Evolutionary conservation across 345 rosid genomes (phyloP).

Genomic region (Linum tenue): DNA sequence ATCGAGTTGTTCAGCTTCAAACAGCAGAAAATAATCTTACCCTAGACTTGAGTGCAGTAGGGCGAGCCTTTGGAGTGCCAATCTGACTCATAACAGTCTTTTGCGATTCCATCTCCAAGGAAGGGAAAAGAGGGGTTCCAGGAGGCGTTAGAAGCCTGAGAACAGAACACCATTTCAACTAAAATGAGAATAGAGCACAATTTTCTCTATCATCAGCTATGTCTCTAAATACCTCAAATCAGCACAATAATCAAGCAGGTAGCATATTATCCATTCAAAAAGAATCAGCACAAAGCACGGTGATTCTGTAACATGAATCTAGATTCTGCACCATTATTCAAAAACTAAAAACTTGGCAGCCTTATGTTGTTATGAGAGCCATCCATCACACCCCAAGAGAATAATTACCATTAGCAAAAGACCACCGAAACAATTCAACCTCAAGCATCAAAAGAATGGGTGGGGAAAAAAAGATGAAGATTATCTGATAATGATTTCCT

Average conservation of each 20-base stretch:
- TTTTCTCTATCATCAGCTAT: too few relatives aligned
- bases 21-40: conserved; percentile 37
- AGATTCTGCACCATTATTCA: too few relatives aligned
- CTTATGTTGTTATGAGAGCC: too few relatives aligned
- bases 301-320: background rate
- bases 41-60: conserved; percentile 60
- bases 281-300: background rate
- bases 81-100: conserved; percentile 63
- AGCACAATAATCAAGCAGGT: background rate
- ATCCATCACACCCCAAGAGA: too few relatives aligned
- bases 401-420: too few relatives aligned
- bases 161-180: conserved; percentile 12
- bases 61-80: conserved; percentile 53
- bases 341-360: too few relatives aligned
- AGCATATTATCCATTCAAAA: too few relatives aligned
- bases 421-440: too few relatives aligned
- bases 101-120: conserved; percentile 88
- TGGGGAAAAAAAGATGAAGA: background rate
- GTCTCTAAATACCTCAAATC: background rate
- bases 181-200: background rate
- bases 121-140: conserved; percentile 94
- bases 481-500: background rate
- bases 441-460: too few relatives aligned
- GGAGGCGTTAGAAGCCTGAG: conserved; percentile 94
- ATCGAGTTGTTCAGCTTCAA: background rate